Percentiles rank a stretch among this genome's conserved stretches.
Conservation (phyloP, 805 yeast species). For the Starmerella bombicola region DNA sequence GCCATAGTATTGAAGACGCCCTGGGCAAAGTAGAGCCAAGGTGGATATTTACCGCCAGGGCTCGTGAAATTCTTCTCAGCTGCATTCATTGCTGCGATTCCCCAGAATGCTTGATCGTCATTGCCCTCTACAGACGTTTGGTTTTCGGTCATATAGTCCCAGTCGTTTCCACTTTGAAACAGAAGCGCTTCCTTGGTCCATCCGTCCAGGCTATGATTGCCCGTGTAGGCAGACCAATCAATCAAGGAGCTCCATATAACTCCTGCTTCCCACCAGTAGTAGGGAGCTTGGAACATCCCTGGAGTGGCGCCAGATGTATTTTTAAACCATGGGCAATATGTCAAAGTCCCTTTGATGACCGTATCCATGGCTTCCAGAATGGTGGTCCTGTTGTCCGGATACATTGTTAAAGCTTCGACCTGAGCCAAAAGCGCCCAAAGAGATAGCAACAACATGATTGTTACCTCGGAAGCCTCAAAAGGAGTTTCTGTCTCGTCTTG, state of each 20-base stretch:
- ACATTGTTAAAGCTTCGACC: constrained; percentile 6
- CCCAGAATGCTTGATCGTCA: constrained; percentile 98
- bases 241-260: constrained; percentile 84
- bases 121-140: constrained; percentile 91
- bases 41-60: constrained; percentile 35
- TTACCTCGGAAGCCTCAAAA: too few relatives aligned
- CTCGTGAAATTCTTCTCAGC: constrained; percentile 77
- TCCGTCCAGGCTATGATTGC: constrained; percentile 54
- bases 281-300: constrained; percentile 80
- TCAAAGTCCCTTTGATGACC: constrained; percentile 49
- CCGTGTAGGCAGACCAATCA: constrained; percentile 61
- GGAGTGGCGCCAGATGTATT: constrained; percentile 55
- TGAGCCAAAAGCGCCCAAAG: constrained; percentile 6
- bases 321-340: constrained; percentile 48
- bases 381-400: constrained; percentile 27
- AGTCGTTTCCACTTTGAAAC: constrained; percentile 60
- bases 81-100: constrained; percentile 80
- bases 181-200: constrained; percentile 48
- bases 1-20: constrained; percentile 89
- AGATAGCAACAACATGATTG: constrained; percentile 3
- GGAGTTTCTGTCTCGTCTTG: too few relatives aligned
- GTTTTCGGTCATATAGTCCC: constrained; percentile 75
- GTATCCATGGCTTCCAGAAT: constrained; percentile 41
- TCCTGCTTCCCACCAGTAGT: constrained; percentile 99
- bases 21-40: constrained; percentile 73